phyloP scores from a whole-genome alignment of 768 basidiomycete genomes.

The Boletellus ananiceps region DNA sequence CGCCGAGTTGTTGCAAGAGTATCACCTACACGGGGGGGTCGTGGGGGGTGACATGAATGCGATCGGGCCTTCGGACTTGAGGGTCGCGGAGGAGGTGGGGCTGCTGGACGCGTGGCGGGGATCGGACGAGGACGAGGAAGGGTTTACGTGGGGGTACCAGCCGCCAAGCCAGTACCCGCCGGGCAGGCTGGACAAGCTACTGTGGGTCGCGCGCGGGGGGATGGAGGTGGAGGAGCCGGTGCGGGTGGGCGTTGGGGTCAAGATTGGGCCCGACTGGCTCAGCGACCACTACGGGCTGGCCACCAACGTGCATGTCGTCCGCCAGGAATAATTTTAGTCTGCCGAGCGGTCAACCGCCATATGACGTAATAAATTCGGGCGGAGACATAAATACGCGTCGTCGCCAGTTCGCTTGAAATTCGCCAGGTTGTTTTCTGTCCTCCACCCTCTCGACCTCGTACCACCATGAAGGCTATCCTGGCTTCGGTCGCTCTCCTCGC shows the following conservation, averaged over 20 bases:
- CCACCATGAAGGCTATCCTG: slow-evolving; percentile 45
- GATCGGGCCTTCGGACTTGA: slow-evolving; percentile 43
- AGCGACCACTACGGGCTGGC: slow-evolving; percentile 69
- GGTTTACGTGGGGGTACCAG: slow-evolving; percentile 71
- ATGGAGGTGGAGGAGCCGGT: slow-evolving; percentile 50
- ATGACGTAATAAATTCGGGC: slow-evolving; percentile 22
- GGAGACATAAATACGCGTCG: slow-evolving; percentile 30
- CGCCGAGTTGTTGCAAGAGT: slow-evolving; percentile 45
- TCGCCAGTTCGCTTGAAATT: slow-evolving; percentile 13
- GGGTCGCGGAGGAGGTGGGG: slow-evolving; percentile 41
- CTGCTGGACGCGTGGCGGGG: slow-evolving; percentile 59
- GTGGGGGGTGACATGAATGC: slow-evolving; percentile 74
- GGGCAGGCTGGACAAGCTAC: slow-evolving; percentile 60
- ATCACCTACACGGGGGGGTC: slow-evolving; percentile 50
- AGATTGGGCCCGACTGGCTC: slow-evolving; percentile 43
- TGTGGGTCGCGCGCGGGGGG: slow-evolving; percentile 48
- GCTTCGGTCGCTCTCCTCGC: slow-evolving; percentile 40
- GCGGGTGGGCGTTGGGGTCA: slow-evolving; percentile 54
- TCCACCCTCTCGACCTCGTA: slow-evolving; percentile 7
- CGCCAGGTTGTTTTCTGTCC: slow-evolving; percentile 15
- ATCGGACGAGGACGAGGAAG: slow-evolving; percentile 39
- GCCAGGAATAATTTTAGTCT: neutral
- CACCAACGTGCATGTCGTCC: slow-evolving; percentile 33
- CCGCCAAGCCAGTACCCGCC: slow-evolving; percentile 43
- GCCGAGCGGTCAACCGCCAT: neutral